These are phyloP conservation scores for Sherardia arvensis DNA, from an alignment of 257 asterid species.

Conservation along the genomic window DNA sequence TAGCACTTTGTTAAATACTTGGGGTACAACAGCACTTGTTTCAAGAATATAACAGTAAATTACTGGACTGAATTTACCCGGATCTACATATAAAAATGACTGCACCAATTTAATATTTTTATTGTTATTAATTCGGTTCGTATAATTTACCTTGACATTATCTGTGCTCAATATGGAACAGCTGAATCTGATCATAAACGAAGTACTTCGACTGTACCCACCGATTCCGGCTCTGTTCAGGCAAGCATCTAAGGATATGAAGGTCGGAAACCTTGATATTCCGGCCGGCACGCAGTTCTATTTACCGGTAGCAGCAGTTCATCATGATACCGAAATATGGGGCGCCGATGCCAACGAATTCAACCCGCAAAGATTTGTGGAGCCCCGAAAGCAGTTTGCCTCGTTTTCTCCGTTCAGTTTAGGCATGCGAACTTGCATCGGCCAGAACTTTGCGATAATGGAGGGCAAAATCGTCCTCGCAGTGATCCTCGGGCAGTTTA, in stretches of 20 bases:
- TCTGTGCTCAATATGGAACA: constrained; percentile 15
- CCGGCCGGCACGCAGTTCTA: constrained; percentile 51
- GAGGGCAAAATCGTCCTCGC: constrained; percentile 30
- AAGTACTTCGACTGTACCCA: constrained; percentile 54
- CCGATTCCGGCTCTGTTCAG: constrained; percentile 36
- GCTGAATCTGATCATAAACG: constrained; percentile 53
- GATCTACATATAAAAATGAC: too few species aligned
- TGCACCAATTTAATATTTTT: too few species aligned
- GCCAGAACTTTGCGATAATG: constrained; percentile 29
- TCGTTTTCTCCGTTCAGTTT: constrained; percentile 27
- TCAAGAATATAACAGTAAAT: too few species aligned
- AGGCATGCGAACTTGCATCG: constrained; percentile 30
- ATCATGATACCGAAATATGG: constrained; percentile 36
- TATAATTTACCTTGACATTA: too few species aligned
- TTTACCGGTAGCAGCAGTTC: constrained; percentile 43
- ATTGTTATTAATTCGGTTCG: too few species aligned
- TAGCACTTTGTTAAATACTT: too few species aligned
- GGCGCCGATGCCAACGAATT: constrained; percentile 34
- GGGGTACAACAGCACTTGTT: too few species aligned
- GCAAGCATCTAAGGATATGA: constrained; percentile 30
- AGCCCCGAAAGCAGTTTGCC: constrained; percentile 23
- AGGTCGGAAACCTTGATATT: constrained; percentile 42
- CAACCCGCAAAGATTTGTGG: constrained; percentile 26
- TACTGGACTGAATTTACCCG: too few species aligned
- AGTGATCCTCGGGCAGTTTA: constrained; percentile 18